Conservation (phyloP, 441 rosid genomes). For the Euphorbia corollata region DNA sequence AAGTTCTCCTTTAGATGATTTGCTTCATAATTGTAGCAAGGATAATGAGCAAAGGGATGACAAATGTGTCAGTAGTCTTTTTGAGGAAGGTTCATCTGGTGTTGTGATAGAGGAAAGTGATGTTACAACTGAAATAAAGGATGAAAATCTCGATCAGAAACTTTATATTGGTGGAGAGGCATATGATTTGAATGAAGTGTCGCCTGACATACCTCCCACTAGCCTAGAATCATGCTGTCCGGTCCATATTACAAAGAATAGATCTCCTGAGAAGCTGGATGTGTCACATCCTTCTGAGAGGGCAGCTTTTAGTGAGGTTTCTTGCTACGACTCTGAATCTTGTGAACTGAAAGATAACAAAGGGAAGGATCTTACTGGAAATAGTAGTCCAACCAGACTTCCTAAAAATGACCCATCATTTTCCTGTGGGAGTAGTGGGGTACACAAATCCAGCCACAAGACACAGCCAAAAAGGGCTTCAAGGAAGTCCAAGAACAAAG, state of each 20-base stretch:
- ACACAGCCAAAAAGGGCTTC: slow-evolving; percentile 37
- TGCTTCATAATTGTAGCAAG: slow-evolving; percentile 15
- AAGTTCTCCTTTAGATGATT: slow-evolving; percentile 21
- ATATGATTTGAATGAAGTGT: slow-evolving; percentile 26
- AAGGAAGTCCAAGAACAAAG: slow-evolving; percentile 34
- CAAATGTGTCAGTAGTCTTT: slow-evolving; percentile 19
- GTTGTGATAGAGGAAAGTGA: slow-evolving; percentile 31
- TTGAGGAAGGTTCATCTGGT: slow-evolving; percentile 20
- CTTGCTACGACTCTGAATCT: slow-evolving; percentile 31
- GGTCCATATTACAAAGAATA: slow-evolving; percentile 19
- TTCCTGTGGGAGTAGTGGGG: slow-evolving; percentile 37
- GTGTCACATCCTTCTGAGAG: slow-evolving; percentile 26
- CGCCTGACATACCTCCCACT: slow-evolving; percentile 20
- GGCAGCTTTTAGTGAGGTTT: slow-evolving; percentile 22
- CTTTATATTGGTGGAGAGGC: slow-evolving; percentile 28
- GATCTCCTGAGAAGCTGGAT: slow-evolving; percentile 28
- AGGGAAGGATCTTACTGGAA: slow-evolving; percentile 32
- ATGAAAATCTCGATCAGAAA: slow-evolving; percentile 20
- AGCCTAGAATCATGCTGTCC: slow-evolving; percentile 20
- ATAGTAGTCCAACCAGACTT: slow-evolving; percentile 33
- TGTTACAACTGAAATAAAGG: slow-evolving; percentile 30
- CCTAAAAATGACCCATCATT: slow-evolving; percentile 30
- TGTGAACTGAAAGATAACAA: slow-evolving; percentile 28
- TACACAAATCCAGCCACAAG: slow-evolving; percentile 38
- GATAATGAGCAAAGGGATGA: slow-evolving; percentile 24